Percentiles rank a stretch among this genome's conserved stretches.
phyloP scores from a whole-genome alignment of 2,329 filamentous ascomycete species.

The Fusarium pseudonygamai region DNA sequence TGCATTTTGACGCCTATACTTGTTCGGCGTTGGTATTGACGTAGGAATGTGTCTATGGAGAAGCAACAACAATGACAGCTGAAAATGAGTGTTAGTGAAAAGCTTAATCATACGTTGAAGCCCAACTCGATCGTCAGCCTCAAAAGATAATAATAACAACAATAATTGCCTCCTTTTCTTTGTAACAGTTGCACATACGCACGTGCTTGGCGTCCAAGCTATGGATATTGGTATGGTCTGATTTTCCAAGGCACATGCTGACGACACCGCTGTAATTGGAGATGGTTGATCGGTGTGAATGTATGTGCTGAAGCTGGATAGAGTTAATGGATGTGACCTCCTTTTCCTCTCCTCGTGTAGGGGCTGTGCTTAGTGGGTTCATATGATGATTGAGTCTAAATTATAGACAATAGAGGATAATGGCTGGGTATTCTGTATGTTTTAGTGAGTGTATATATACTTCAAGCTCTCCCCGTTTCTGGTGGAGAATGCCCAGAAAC shows the following conservation, averaged over 20 bases:
- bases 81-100: background rate
- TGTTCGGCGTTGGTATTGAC: background rate
- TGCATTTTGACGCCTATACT: background rate
- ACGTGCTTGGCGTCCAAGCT: constrained; percentile 39
- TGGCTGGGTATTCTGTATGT: background rate
- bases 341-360: background rate
- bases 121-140: constrained; percentile 20
- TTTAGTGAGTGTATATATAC: background rate
- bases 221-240: constrained; percentile 40
- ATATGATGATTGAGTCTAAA: background rate
- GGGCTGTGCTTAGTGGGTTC: constrained; percentile 1
- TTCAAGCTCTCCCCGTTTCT: constrained; percentile 5
- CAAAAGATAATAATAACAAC: background rate
- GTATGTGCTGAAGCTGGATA: background rate
- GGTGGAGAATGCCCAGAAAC: constrained; percentile 36
- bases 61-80: background rate
- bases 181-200: constrained; percentile 21
- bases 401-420: background rate
- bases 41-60: background rate
- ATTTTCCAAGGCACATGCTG: constrained; percentile 38
- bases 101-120: constrained; percentile 11
- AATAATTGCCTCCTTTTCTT: background rate
- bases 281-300: background rate
- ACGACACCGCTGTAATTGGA: constrained; percentile 28
- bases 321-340: background rate